Evolutionary conservation across 2,329 filamentous ascomycete species (phyloP).

Genomic region (Cyanodermella asteris): DNA sequence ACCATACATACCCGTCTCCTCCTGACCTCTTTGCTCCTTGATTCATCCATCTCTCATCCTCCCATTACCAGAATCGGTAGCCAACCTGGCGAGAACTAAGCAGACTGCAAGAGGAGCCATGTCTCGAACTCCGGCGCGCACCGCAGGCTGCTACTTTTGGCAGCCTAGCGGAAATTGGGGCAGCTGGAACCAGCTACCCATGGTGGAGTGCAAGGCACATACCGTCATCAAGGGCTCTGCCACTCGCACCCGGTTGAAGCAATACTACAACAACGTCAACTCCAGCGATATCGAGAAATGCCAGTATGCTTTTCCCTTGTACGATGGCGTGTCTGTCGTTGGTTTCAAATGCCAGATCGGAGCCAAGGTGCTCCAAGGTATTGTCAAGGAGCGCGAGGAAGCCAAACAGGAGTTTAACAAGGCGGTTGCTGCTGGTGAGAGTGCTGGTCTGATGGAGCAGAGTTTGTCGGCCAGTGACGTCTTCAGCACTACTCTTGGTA

Average conservation of each 20-base stretch:
- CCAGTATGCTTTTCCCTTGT: constrained; percentile 48
- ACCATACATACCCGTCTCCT: too few relatives aligned
- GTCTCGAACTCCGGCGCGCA: too few relatives aligned
- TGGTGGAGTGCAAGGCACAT: constrained; percentile 34
- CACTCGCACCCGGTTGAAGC: constrained; percentile 28
- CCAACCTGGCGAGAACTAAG: too few relatives aligned
- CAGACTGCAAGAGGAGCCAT: too few relatives aligned
- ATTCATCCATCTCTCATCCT: too few relatives aligned
- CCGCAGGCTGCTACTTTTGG: too few relatives aligned
- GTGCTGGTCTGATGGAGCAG: constrained; percentile 44
- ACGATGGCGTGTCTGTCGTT: constrained; percentile 49
- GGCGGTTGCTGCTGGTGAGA: constrained; percentile 36
- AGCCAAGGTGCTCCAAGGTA: constrained; percentile 30
- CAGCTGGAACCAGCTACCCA: constrained; percentile 36
- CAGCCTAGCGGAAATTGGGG: too few relatives aligned
- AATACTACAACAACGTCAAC: constrained; percentile 41
- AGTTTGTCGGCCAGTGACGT: constrained; percentile 37
- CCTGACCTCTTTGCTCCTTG: too few relatives aligned
- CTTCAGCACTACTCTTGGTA: constrained; percentile 46
- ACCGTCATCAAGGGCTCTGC: constrained; percentile 37
- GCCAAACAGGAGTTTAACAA: constrained; percentile 37
- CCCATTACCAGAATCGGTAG: too few relatives aligned
- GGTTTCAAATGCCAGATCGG: constrained; percentile 44
- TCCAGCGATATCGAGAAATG: constrained; percentile 28
- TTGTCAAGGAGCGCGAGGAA: constrained; percentile 43